A percentile compares a stretch with the other conserved stretches of the same genome.
These are phyloP conservation scores for Microcyclospora tardicrescens DNA, from an alignment of 2,329 filamentous ascomycete species.

Conservation along the genomic window DNA sequence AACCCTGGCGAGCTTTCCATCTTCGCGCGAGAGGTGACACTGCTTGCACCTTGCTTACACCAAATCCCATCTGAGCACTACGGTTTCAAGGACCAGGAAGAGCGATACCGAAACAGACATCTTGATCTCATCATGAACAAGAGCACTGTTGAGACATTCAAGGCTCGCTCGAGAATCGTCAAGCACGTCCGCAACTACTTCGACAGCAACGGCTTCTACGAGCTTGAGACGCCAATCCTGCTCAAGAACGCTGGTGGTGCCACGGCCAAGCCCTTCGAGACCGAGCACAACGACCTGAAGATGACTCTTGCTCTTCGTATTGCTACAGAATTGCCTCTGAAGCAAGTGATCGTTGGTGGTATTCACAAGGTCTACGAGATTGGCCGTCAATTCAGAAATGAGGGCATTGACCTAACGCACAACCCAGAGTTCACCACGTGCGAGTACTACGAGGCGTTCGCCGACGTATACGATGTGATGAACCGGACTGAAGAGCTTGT, in stretches of 20 bases:
- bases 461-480: slow-evolving; percentile 82
- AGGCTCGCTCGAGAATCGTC: slow-evolving; percentile 77
- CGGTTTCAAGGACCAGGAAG: slow-evolving; percentile 90
- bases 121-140: slow-evolving; percentile 97
- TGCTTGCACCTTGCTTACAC: slow-evolving; percentile 84
- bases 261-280: slow-evolving; percentile 87
- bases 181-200: slow-evolving; percentile 82
- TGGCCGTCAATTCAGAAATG: slow-evolving; percentile 90
- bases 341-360: slow-evolving; percentile 90
- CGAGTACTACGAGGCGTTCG: slow-evolving; percentile 88
- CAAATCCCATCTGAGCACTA: slow-evolving; percentile 82
- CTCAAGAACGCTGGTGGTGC: slow-evolving; percentile 91
- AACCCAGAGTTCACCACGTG: slow-evolving; percentile 97
- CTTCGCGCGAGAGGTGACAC: slow-evolving; percentile 72
- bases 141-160: slow-evolving; percentile 65
- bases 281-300: slow-evolving; percentile 89
- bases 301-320: slow-evolving; percentile 93
- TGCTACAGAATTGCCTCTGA: slow-evolving; percentile 90
- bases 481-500: slow-evolving; percentile 86
- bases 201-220: slow-evolving; percentile 70
- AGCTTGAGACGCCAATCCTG: slow-evolving; percentile 97
- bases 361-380: slow-evolving; percentile 93
- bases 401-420: slow-evolving; percentile 82
- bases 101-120: slow-evolving; percentile 83
- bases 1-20: slow-evolving; percentile 72